phyloP scores from a whole-genome alignment of 2,329 filamentous ascomycete genomes.

The Botryotinia globosa region DNA sequence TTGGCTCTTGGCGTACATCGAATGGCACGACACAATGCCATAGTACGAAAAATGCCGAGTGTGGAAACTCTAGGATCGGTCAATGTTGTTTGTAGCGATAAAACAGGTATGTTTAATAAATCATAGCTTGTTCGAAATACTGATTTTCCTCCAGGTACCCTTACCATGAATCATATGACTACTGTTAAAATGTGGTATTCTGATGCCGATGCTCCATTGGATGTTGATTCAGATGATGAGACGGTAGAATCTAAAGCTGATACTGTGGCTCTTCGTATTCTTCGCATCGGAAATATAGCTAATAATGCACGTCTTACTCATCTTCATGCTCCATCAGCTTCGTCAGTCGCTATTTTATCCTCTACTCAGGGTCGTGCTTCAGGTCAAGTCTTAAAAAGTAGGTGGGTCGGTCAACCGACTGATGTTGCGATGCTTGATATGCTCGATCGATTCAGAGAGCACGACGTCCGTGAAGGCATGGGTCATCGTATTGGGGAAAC shows the following conservation, averaged over 20 bases:
- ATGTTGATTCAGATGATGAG: constrained; percentile 53
- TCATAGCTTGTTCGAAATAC: constrained; percentile 17
- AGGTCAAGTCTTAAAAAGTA: constrained; percentile 67
- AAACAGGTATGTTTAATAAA: constrained; percentile 62
- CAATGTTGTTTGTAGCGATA: constrained; percentile 99
- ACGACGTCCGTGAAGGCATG: constrained; percentile 83
- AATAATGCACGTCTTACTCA: constrained; percentile 86
- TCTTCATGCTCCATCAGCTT: constrained; percentile 64
- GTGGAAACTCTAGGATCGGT: constrained; percentile 98
- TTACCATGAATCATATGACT: constrained; percentile 98
- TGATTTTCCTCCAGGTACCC: constrained; percentile 57
- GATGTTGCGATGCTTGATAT: constrained; percentile 97
- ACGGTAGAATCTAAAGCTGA: constrained; percentile 59
- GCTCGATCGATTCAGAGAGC: constrained; percentile 84
- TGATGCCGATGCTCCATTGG: constrained; percentile 53
- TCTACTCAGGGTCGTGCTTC: constrained; percentile 65
- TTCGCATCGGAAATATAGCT: constrained; percentile 92
- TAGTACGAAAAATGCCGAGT: constrained; percentile 91
- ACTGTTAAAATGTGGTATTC: constrained; percentile 97
- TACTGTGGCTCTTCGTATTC: constrained; percentile 71
- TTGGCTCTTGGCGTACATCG: constrained; percentile 90
- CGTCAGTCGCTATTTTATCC: constrained; percentile 76
- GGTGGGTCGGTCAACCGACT: constrained; percentile 96
- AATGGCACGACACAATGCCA: constrained; percentile 93
- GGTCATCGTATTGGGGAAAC: constrained; percentile 81